Evolutionary conservation across 2,329 filamentous ascomycete genomes (phyloP).

Genomic region (Nothophoma quercina): DNA sequence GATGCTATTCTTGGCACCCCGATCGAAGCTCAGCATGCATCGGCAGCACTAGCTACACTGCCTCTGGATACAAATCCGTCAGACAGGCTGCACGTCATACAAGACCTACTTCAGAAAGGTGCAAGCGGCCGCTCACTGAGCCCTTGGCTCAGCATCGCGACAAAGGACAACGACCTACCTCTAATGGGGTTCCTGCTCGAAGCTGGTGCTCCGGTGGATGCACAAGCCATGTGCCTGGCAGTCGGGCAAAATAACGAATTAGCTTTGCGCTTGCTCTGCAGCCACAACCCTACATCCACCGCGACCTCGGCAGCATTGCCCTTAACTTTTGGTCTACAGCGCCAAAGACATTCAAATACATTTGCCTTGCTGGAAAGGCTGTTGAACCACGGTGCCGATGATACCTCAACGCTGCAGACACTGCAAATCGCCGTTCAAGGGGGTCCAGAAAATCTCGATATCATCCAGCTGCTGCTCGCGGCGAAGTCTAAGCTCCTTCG

Average conservation of each 20-base stretch:
- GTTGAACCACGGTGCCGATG: constrained; percentile 33
- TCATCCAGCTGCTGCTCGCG: constrained; percentile 38
- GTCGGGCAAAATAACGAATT: constrained; percentile 38
- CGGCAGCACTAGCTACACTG: constrained; percentile 33
- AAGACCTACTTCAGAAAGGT: constrained; percentile 36
- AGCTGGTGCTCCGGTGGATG: constrained; percentile 34
- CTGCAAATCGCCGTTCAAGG: constrained; percentile 40
- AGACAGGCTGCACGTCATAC: constrained; percentile 38
- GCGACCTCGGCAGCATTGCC: constrained; percentile 39
- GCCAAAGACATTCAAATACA: constrained; percentile 31
- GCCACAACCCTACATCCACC: constrained; percentile 24
- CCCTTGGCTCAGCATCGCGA: constrained; percentile 37
- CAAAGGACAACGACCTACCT: constrained; percentile 39
- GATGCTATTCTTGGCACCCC: constrained; percentile 36
- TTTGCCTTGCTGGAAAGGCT: constrained; percentile 39
- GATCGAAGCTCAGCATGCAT: constrained; percentile 39
- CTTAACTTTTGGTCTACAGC: constrained; percentile 35
- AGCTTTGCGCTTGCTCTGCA: constrained; percentile 38
- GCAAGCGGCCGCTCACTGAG: constrained; percentile 37
- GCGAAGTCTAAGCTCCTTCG: constrained; percentile 32
- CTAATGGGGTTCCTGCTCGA: constrained; percentile 40
- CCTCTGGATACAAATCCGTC: constrained; percentile 27
- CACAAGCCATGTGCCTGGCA: constrained; percentile 25
- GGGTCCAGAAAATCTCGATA: constrained; percentile 41
- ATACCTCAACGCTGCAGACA: constrained; percentile 28